phyloP scores from a whole-genome alignment of 768 basidiomycete species.

The Kwoniella botswanensis region DNA sequence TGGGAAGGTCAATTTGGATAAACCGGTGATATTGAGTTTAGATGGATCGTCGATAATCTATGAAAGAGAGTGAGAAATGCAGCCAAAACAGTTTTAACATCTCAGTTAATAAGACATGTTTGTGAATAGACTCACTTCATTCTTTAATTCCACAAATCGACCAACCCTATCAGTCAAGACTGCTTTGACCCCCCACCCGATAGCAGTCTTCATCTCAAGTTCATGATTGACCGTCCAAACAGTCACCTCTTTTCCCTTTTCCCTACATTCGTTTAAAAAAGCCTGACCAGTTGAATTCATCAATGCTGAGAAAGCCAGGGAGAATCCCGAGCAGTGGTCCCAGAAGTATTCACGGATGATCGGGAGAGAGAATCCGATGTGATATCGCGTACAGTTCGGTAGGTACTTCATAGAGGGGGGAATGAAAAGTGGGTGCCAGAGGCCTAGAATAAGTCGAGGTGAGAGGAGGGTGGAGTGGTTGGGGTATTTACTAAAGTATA shows the following conservation, averaged over 20 bases:
- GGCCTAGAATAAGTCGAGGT: constrained; percentile 57
- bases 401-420: constrained; percentile 51
- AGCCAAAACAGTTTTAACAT: not conserved
- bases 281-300: constrained; percentile 51
- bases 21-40: constrained; percentile 31
- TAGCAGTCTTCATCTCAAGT: constrained; percentile 53
- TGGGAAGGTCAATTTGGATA: constrained; percentile 41
- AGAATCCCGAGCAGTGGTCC: constrained; percentile 56
- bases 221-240: constrained; percentile 59
- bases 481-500: constrained; percentile 26
- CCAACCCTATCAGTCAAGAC: constrained; percentile 57
- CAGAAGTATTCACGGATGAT: constrained; percentile 57
- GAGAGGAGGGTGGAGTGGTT: constrained; percentile 45
- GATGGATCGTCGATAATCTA: constrained; percentile 50
- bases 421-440: constrained; percentile 60
- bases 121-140: constrained; percentile 40
- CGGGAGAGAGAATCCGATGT: constrained; percentile 56
- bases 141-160: constrained; percentile 45
- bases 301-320: constrained; percentile 52
- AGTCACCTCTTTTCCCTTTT: constrained; percentile 54
- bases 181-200: constrained; percentile 55
- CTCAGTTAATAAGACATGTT: not conserved
- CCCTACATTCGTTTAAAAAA: constrained; percentile 55
- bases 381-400: constrained; percentile 52
- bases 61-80: not conserved